Base-by-base conservation (phyloP, 225 moss, liverwort and hornwort species). In the Anthoceros angustus region DNA sequence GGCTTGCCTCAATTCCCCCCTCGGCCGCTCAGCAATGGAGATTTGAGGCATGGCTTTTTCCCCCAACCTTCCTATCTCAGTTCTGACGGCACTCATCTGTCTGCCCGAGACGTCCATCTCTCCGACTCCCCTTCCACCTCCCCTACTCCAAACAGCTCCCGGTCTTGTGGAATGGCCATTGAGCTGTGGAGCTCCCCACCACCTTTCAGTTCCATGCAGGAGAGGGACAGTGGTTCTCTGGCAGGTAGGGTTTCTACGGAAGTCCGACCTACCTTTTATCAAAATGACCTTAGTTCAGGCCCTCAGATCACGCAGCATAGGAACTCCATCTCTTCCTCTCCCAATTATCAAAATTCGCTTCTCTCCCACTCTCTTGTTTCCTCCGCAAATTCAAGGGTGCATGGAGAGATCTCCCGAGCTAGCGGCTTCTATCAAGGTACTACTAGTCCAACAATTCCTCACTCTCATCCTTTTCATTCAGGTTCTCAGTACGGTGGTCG, bases 1-100 rank as follows among this genome's bases (percentile, higher is more conserved):
- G 88, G 86, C 16, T 74, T 98, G 66, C 86, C 92, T 40, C 88
- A 92, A 69, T 78, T 87, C 12, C 89, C 82, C 70, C 81, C 89
- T 6, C 16, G 7, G 79, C 80, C 41, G 89, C 85, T 65, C 79
- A 72, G 67, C 76, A 84, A 14, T 77, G 82, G 62, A 88, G 80
- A 64, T 74, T 73, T 14, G 64, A 70, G 48, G 25, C 79, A 39
- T 75, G 76, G 66, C 77, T 78, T 25, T 50, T 73, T 3, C 82
- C 76, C 73, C 80, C 71, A 42, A 69, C 63, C 20, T 8, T 55
- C 55, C n/a, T 55, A 55, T 23, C 55, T 55, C 8, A 55, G 55
- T 55, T 55, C 55, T 20, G 55, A 55, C 14, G 55, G 55, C 55
- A 20, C 55, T 20, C 55, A 23, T 2, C 46, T 12, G 46, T 18